Evolutionary conservation across 169 alveolate genomes (phyloP).

Genomic region (Amoebophrya sp.): DNA sequence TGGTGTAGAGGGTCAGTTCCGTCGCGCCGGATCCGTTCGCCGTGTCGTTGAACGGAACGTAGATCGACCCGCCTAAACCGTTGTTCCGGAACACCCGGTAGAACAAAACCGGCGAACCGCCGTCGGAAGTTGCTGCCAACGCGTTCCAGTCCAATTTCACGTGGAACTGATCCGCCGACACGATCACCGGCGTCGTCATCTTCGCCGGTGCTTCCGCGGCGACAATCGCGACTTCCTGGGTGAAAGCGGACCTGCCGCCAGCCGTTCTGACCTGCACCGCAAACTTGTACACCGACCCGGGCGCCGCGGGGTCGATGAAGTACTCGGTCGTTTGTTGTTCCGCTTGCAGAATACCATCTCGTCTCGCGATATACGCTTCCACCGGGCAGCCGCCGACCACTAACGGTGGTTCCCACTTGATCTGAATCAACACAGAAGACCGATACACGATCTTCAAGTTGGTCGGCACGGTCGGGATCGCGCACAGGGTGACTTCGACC

Average conservation of each 20-base stretch:
- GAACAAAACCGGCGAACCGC: neutral
- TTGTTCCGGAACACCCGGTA: slow-evolving; percentile 32
- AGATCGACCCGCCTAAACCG: slow-evolving; percentile 24
- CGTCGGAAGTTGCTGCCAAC: neutral
- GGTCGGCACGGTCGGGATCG: slow-evolving; percentile 7
- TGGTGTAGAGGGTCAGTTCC: neutral
- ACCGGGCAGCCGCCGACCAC: slow-evolving; percentile 31
- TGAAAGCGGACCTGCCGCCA: neutral
- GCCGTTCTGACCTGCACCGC: slow-evolving; percentile 6
- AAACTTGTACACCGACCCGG: neutral
- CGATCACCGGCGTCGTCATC: neutral
- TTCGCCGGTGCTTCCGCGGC: slow-evolving; percentile 21
- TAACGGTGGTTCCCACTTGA: neutral
- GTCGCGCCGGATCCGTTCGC: neutral
- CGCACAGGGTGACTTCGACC: neutral
- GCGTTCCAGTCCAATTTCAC: slow-evolving; percentile 2
- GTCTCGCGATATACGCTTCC: neutral
- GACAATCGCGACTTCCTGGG: neutral
- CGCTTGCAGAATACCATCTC: neutral
- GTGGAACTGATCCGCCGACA: slow-evolving; percentile 17
- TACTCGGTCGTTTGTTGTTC: slow-evolving; percentile 2
- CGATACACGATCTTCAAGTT: slow-evolving; percentile 7
- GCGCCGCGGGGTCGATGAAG: slow-evolving; percentile 6
- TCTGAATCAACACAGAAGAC: slow-evolving; percentile 5
- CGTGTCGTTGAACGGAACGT: slow-evolving; percentile 13